phyloP scores from a whole-genome alignment of 106 monocot genomes.

The Posidonia australis region DNA sequence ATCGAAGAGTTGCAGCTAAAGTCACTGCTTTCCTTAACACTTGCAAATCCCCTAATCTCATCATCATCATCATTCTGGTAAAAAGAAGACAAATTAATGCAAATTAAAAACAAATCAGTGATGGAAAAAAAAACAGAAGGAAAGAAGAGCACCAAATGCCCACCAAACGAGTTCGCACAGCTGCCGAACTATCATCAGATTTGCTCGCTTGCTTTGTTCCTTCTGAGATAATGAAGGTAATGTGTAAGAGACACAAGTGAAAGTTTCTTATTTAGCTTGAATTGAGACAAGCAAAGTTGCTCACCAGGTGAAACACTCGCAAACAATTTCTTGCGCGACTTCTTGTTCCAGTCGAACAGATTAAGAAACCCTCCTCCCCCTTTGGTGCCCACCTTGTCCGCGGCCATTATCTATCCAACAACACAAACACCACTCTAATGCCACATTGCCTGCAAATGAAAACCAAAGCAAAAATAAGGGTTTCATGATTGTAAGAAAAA shows the following conservation, averaged over 20 bases:
- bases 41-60: constrained; percentile 32
- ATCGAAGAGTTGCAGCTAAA: constrained; percentile 76
- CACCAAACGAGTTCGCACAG: constrained; percentile 37
- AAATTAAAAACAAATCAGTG: neutral
- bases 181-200: constrained; percentile 23
- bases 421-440: neutral
- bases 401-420: constrained; percentile 25
- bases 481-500: too few species aligned
- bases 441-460: constrained; percentile 3
- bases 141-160: constrained; percentile 4
- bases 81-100: neutral
- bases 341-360: constrained; percentile 85
- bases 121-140: neutral
- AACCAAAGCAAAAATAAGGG: too few species aligned
- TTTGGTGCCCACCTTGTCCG: constrained; percentile 41
- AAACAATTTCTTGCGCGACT: constrained; percentile 80
- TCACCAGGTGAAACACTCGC: constrained; percentile 64
- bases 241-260: neutral
- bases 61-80: constrained; percentile 49
- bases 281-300: neutral
- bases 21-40: constrained; percentile 52
- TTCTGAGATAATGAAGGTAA: constrained; percentile 25
- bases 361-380: constrained; percentile 61
- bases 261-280: neutral
- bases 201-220: constrained; percentile 47